phyloP scores from a whole-genome alignment of 495 filamentous ascomycete genomes.

The Penicillium steckii region DNA sequence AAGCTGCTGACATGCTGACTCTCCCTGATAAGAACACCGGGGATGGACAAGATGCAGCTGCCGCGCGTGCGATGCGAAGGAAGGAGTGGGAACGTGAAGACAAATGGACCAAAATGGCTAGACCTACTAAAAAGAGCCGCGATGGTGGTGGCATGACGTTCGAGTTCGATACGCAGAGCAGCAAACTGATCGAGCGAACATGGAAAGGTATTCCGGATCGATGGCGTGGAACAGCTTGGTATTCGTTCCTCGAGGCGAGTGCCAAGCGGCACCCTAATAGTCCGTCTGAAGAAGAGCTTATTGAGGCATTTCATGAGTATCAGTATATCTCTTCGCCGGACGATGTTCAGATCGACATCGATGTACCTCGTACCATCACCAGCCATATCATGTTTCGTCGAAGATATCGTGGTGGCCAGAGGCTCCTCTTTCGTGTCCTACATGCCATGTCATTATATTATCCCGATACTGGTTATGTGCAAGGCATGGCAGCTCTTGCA shows the following conservation, averaged over 20 bases:
- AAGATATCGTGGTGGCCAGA: slow-evolving; percentile 87
- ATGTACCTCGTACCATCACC: slow-evolving; percentile 93
- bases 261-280: slow-evolving; percentile 62
- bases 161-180: slow-evolving; percentile 79
- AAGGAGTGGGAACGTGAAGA: slow-evolving; percentile 85
- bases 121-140: slow-evolving; percentile 51
- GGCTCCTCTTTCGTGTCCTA: slow-evolving; percentile 87
- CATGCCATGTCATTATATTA: slow-evolving; percentile 90
- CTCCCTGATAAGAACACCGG: slow-evolving; percentile 64
- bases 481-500: slow-evolving; percentile 94
- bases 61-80: slow-evolving; percentile 60
- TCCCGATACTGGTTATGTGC: slow-evolving; percentile 91
- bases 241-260: slow-evolving; percentile 84
- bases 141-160: slow-evolving; percentile 83
- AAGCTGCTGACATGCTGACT: slow-evolving; percentile 88
- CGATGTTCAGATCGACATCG: slow-evolving; percentile 95
- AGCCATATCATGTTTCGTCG: slow-evolving; percentile 97
- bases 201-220: slow-evolving; percentile 99
- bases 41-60: slow-evolving; percentile 51
- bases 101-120: slow-evolving; percentile 98
- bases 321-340: slow-evolving; percentile 75
- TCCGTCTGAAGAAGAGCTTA: slow-evolving; percentile 68
- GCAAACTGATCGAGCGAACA: slow-evolving; percentile 84
- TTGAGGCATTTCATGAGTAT: slow-evolving; percentile 65
- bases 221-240: slow-evolving; percentile 93